These are phyloP conservation scores for Microcera coccophila DNA, from an alignment of 2,329 filamentous ascomycete species.

Conservation along the genomic window DNA sequence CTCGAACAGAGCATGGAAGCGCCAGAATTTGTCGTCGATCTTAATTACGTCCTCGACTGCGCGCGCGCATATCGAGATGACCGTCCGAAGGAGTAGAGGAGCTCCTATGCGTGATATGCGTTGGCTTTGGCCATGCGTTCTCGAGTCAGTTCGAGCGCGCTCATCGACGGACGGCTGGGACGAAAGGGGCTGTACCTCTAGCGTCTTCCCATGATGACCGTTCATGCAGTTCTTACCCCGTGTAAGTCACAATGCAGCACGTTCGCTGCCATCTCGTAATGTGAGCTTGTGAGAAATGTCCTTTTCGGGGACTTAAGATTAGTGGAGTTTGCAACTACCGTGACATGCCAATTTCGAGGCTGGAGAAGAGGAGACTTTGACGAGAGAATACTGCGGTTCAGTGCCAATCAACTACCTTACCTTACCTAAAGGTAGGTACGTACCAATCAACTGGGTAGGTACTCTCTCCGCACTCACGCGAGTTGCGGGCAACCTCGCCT, in stretches of 20 bases:
- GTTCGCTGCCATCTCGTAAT: slow-evolving; percentile 16
- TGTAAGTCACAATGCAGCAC: slow-evolving; percentile 6
- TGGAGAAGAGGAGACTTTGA: not conserved
- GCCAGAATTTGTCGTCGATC: no score
- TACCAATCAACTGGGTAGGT: no score
- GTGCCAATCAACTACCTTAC: no score
- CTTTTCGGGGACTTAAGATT: slow-evolving; percentile 12
- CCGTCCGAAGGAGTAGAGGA: no score
- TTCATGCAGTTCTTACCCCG: not conserved
- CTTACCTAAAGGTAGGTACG: no score
- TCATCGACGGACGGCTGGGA: not conserved
- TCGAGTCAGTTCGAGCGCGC: not conserved
- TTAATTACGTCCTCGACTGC: no score
- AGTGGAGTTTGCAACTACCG: not conserved
- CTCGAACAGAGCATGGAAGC: no score
- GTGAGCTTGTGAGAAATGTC: slow-evolving; percentile 15
- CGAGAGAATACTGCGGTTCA: no score
- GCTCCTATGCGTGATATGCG: no score
- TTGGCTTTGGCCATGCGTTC: not conserved
- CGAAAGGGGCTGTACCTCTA: not conserved
- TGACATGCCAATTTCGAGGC: not conserved
- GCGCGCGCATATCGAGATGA: no score
- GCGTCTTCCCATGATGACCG: not conserved
- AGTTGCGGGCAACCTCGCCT: no score
- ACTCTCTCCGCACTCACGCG: no score